Conservation (phyloP, 1,284 basidiomycete species). For the Irpex rosettiformis region DNA sequence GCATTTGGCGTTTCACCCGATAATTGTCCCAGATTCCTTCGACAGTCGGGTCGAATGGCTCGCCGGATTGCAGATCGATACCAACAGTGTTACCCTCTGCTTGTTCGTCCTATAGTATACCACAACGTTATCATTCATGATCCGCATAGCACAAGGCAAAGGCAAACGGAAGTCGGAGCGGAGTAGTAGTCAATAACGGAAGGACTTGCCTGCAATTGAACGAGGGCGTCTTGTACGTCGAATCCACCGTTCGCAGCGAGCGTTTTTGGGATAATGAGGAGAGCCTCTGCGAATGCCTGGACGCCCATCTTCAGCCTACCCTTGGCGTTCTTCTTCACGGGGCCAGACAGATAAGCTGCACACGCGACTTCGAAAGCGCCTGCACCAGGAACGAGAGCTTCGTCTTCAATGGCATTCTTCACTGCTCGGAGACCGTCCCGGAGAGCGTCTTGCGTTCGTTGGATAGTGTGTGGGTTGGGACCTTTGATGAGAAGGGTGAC, state of each 20-base stretch:
- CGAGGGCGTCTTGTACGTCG: conserved; percentile 95
- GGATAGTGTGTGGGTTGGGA: conserved; percentile 96
- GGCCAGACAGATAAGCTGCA: conserved; percentile 76
- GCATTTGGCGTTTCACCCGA: conserved; percentile 97
- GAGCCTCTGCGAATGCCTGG: conserved; percentile 93
- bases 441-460: conserved; percentile 96
- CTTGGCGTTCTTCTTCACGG: conserved; percentile 84
- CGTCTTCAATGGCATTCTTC: conserved; percentile 96
- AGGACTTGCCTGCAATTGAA: conserved; percentile 73
- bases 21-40: conserved; percentile 99
- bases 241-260: conserved; percentile 96
- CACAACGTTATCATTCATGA: neutral
- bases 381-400: conserved; percentile 86
- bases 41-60: conserved; percentile 94
- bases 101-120: conserved; percentile 73
- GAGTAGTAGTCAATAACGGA: neutral
- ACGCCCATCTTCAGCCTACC: conserved; percentile 98
- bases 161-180: neutral
- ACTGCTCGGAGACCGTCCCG: conserved; percentile 95
- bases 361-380: conserved; percentile 98
- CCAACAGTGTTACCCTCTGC: conserved; percentile 90
- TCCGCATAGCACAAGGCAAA: neutral
- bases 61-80: conserved; percentile 89
- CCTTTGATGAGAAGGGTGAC: conserved; percentile 98
- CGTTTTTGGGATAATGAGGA: conserved; percentile 96